Evolutionary conservation across 331 rosid species (phyloP), one percentile per base, ranked within the genome.

Genomic region (Pyracantha coccinea): DNA sequence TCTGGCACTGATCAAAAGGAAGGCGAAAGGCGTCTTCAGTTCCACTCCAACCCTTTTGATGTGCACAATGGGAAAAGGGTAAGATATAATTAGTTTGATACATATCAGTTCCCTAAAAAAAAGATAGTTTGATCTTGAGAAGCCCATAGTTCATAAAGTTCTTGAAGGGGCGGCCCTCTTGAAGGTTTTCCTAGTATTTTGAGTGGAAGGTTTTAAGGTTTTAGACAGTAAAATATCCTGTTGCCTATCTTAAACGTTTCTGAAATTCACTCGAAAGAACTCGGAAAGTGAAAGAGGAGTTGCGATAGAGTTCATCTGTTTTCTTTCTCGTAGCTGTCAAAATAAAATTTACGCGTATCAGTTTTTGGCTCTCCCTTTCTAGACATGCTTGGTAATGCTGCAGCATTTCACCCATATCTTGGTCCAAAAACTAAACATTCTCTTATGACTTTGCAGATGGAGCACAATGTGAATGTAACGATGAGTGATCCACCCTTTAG

Each of bases 41-140:
- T 85, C 84, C 90, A 80, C 15, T n/a, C 90, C 8, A 76, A 78
- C 64, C 77, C 93, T 50, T 81, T 66, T 77, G 80, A 78, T 66
- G 58, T 68, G 25, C 83, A 80, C 32, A 68, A 80, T 21, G 90
- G 85, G 79, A 89, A 88, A 80, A 86, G 69, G 99, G 99, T 95
- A 75, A 68, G 31, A 27, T 28, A 4, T 35, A 24, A 35, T 55
- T 54, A 23, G 17, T 24, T 33, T 24, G 28, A 4, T 14, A 20
- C 29, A 7, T 57, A 20, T 35, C 55, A 72, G 27, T 17, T 72
- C 28, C 33, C 7, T 35, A 3, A 38, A 38, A 38, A 9, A 16
- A 14, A 55, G 7, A 21, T 32, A n/a, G 19, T 52, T 54, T 20
- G 4, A 21, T 54, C 41, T 71, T 32, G 32, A 32, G 66, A 32